These are phyloP conservation scores for Coemansia sp. DNA, from an alignment of 371 early-diverging fungal species.

Conservation along the genomic window DNA sequence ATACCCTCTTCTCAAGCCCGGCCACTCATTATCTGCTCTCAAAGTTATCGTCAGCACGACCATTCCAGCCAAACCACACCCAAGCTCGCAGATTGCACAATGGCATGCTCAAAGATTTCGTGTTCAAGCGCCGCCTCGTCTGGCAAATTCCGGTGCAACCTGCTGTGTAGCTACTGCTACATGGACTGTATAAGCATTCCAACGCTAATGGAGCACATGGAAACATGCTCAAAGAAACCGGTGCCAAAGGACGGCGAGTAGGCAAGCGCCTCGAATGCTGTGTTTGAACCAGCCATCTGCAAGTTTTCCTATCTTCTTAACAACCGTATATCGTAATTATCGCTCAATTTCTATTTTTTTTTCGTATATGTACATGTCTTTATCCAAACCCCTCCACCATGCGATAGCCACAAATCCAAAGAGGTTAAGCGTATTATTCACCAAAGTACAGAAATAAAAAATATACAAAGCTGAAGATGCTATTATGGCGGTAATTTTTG, in stretches of 20 bases:
- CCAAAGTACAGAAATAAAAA: conserved; percentile 3
- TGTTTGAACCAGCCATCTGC: too few relatives aligned
- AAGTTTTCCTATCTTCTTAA: background rate
- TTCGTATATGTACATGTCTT: background rate
- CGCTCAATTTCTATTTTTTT: background rate
- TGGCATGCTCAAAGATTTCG: conserved; percentile 29
- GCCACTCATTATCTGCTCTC: background rate
- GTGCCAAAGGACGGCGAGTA: background rate
- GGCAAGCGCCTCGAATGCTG: background rate
- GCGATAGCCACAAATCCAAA: background rate
- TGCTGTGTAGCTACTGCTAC: conserved; percentile 21
- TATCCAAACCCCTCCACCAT: background rate
- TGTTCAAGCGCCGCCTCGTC: conserved; percentile 18
- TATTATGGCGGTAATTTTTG: background rate
- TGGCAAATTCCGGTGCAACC: conserved; percentile 17
- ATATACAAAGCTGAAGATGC: background rate
- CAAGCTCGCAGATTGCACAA: background rate
- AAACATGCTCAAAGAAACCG: conserved; percentile 17
- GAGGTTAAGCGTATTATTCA: conserved; percentile 1
- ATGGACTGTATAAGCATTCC: conserved; percentile 8
- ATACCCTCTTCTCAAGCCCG: background rate
- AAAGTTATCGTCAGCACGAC: too few relatives aligned
- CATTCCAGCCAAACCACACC: background rate
- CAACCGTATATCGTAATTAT: background rate
- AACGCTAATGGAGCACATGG: conserved; percentile 21